Evolutionary conservation across 495 filamentous ascomycete genomes (phyloP).

Genomic region (Daldinia grandis): DNA sequence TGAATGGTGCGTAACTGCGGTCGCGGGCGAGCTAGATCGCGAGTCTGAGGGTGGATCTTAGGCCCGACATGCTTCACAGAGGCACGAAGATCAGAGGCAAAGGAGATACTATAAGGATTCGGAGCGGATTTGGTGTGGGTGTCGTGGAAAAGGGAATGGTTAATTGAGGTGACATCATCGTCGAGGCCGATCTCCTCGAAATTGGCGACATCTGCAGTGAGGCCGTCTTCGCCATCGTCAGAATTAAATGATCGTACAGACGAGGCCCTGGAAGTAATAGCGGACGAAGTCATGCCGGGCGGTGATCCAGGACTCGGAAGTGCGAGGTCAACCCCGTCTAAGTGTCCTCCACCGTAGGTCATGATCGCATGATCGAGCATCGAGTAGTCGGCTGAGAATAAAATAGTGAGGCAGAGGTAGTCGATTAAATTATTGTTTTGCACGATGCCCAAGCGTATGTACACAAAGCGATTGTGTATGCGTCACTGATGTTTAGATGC

Average conservation of each 20-base stretch:
- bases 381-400: conserved; percentile 6
- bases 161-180: conserved; percentile 62
- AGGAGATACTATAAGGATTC: conserved; percentile 53
- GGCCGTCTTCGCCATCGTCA: conserved; percentile 64
- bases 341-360: conserved; percentile 55
- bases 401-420: not conserved
- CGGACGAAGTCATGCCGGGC: conserved; percentile 80
- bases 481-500: not conserved
- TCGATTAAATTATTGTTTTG: not conserved
- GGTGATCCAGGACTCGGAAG: conserved; percentile 75
- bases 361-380: conserved; percentile 64
- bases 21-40: conserved; percentile 39
- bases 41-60: conserved; percentile 37
- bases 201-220: conserved; percentile 74
- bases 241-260: conserved; percentile 83
- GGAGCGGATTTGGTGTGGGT: conserved; percentile 54
- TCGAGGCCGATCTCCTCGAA: conserved; percentile 95
- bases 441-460: not conserved
- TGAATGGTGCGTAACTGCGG: conserved; percentile 31
- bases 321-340: conserved; percentile 53
- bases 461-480: conserved; percentile 11
- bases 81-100: conserved; percentile 53
- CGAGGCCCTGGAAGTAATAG: conserved; percentile 86
- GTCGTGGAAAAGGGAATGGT: conserved; percentile 53
- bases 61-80: conserved; percentile 49